Evolutionary conservation across 306 rosid genomes (phyloP).

Genomic region (Phaseolus lunatus): DNA sequence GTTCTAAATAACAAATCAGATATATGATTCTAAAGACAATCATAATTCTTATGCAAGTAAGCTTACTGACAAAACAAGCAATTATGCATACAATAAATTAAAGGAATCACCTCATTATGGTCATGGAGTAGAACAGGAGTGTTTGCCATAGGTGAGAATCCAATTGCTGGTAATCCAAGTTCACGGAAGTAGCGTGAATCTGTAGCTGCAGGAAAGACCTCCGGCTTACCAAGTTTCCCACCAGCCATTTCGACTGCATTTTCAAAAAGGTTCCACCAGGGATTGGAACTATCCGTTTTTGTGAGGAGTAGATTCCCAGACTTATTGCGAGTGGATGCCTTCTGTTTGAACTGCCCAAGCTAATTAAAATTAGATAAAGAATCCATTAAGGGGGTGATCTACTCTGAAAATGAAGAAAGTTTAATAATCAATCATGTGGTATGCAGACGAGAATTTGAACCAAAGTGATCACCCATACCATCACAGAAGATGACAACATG

Average conservation of each 20-base stretch:
- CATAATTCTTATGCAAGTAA: conserved; percentile 4
- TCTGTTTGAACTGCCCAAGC: conserved; percentile 81
- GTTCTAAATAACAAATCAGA: conserved; percentile 4
- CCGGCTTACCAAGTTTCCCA: conserved; percentile 87
- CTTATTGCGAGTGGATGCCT: conserved; percentile 51
- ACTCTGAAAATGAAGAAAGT: background rate
- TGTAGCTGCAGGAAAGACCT: conserved; percentile 85
- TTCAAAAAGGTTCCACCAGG: conserved; percentile 89
- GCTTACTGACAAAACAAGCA: conserved; percentile 19
- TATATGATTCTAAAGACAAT: conserved; percentile 3
- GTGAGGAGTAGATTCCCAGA: conserved; percentile 72
- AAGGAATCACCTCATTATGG: conserved; percentile 84
- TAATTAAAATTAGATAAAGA: conserved; percentile 42
- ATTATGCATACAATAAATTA: background rate
- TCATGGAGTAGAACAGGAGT: conserved; percentile 93
- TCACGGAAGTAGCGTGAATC: conserved; percentile 84
- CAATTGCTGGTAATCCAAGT: conserved; percentile 87
- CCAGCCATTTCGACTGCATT: conserved; percentile 76
- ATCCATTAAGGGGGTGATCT: conserved; percentile 28
- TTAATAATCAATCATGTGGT: background rate
- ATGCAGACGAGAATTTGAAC: background rate
- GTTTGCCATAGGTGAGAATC: conserved; percentile 95
- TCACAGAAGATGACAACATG: conserved; percentile 13
- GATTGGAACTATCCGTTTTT: conserved; percentile 78
- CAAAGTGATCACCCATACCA: background rate